phyloP scores from a whole-genome alignment of 1,139 yeast species.

The Pichia sp. region DNA sequence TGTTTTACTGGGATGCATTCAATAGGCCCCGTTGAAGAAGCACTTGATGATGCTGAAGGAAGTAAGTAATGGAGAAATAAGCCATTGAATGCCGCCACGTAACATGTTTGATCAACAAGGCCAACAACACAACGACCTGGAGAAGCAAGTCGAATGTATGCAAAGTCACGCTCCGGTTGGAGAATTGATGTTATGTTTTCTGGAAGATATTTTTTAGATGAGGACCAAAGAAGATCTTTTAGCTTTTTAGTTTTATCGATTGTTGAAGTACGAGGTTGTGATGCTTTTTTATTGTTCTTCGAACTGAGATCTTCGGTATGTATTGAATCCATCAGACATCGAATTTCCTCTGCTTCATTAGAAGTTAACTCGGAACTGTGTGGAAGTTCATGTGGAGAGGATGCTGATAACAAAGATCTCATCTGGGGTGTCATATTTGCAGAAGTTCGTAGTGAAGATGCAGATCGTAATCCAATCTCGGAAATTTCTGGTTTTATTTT shows the following conservation, averaged over 20 bases:
- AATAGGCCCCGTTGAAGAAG: background rate
- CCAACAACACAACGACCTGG: slow-evolving; percentile 21
- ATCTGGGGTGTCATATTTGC: background rate
- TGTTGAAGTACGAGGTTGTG: background rate
- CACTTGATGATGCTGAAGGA: background rate
- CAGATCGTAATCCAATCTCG: slow-evolving; percentile 2
- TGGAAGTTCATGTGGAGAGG: background rate
- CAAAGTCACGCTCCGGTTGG: slow-evolving; percentile 37
- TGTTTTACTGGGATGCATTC: background rate
- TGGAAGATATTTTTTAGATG: slow-evolving; percentile 29
- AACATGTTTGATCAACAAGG: slow-evolving; percentile 20
- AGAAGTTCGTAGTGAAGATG: background rate
- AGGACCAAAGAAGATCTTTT: slow-evolving; percentile 14
- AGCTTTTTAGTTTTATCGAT: slow-evolving; percentile 2
- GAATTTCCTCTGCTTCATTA: slow-evolving; percentile 3
- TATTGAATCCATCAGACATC: background rate
- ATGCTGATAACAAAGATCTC: background rate
- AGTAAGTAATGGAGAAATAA: slow-evolving; percentile 5
- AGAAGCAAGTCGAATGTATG: slow-evolving; percentile 28
- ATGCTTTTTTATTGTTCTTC: background rate
- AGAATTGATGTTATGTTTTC: slow-evolving; percentile 28
- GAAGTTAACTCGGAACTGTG: background rate
- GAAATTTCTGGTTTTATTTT: slow-evolving; percentile 30
- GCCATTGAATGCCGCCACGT: slow-evolving; percentile 22
- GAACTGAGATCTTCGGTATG: background rate